phyloP scores from a whole-genome alignment of 2,329 filamentous ascomycete species.

The Stachybotrys chartarum region DNA sequence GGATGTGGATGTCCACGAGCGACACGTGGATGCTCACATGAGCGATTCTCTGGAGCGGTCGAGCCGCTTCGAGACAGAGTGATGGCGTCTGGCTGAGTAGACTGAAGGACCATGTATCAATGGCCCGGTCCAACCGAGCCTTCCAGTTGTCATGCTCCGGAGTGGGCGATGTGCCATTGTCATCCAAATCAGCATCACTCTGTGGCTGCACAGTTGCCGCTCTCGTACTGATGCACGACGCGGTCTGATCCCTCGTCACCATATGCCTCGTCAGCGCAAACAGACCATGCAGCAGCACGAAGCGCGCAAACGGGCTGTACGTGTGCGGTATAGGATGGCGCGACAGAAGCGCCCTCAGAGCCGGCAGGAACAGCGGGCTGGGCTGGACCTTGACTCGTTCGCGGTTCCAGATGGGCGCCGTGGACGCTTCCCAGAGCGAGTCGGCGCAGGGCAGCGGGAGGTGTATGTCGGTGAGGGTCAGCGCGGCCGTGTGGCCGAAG shows the following conservation, averaged over 20 bases:
- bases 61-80: background rate
- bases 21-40: background rate
- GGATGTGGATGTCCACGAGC: background rate
- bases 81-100: background rate
- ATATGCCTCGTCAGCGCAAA: background rate
- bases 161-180: background rate
- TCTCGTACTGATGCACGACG: background rate
- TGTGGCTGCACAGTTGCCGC: background rate
- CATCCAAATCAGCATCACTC: background rate
- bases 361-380: constrained; percentile 13
- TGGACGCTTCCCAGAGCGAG: constrained; percentile 18
- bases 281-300: background rate
- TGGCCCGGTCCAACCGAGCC: background rate
- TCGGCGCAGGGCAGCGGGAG: constrained; percentile 19
- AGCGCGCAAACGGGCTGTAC: background rate
- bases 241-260: background rate
- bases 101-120: background rate
- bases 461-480: constrained; percentile 20
- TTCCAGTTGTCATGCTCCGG: background rate
- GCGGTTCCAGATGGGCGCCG: constrained; percentile 14
- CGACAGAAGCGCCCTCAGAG: constrained; percentile 17
- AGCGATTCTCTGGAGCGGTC: background rate
- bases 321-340: constrained; percentile 4
- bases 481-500: constrained; percentile 18
- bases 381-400: background rate